Conservation (phyloP, 2,329 filamentous ascomycete genomes). For the Beauveria sp. region DNA sequence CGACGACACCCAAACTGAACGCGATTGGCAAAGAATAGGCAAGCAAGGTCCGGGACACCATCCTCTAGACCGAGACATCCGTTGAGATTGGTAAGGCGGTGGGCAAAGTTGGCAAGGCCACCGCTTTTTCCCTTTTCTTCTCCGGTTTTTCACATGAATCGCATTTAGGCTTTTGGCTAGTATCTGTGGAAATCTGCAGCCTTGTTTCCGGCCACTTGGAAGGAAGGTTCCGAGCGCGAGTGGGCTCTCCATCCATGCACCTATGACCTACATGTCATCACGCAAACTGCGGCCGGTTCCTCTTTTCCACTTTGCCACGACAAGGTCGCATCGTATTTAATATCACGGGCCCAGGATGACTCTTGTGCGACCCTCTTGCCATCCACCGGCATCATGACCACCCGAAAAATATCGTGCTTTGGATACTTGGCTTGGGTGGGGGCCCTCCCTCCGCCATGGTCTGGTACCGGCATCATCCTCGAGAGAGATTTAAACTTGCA, state of each 20-base stretch:
- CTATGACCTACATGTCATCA: background rate
- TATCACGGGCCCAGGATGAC: background rate
- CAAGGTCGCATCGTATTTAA: conserved; percentile 1
- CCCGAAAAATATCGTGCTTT: background rate
- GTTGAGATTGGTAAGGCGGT: too few relatives aligned
- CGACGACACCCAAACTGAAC: too few relatives aligned
- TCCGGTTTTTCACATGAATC: too few relatives aligned
- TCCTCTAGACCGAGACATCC: too few relatives aligned
- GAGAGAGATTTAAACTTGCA: background rate
- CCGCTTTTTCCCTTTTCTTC: too few relatives aligned
- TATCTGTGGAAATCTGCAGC: too few relatives aligned
- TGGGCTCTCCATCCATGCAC: background rate
- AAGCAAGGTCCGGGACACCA: too few relatives aligned
- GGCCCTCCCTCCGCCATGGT: background rate
- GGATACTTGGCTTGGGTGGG: background rate
- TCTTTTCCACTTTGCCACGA: background rate
- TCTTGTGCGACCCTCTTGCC: background rate
- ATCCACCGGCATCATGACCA: background rate
- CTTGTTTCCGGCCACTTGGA: too few relatives aligned
- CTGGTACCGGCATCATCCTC: background rate
- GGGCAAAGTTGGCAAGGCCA: too few relatives aligned
- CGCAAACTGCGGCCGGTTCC: background rate
- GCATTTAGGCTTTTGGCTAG: too few relatives aligned
- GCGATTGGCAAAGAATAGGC: too few relatives aligned
- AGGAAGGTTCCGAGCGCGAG: background rate